Evolutionary conservation across 2,329 filamentous ascomycete species (phyloP), one percentile per base, ranked within the genome.

Genomic region (Lomentospora prolificans): DNA sequence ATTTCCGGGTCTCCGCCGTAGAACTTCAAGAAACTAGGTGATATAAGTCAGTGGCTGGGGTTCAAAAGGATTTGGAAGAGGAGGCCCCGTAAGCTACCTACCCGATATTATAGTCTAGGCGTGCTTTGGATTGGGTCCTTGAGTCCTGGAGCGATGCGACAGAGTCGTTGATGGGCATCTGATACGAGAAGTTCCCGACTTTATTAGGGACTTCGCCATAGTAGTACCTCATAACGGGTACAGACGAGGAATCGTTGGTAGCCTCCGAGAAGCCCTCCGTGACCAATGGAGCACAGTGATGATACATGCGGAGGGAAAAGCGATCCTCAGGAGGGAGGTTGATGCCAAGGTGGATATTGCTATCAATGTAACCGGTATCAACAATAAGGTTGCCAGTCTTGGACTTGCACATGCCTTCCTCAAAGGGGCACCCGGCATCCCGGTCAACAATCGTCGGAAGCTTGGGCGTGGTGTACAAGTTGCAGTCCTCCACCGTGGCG

Each of bases 361-460:
- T 62, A 22, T 63, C 52, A 3, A 65, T 31, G 50, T 56, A 55
- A 1, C 59, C 61, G 1, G 61, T 58, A 14, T 54, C 24, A 56
- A 51, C 25, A 10, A 59, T 57, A 6, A 6, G 33, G 6, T 57
- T 24, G 6, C 61, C 24, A 2, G 53, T 63, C 1, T 17, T 6
- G 3, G 53, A 33, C 1, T 36, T 14, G 48, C 63, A 64, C 0
- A 64, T 51, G 1, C 28, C 31, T 2, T 46, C 33, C 0, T 51
- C 51, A 27, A 64, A 65, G 1, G 63, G 63, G 25, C 63, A 65
- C 12, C n/a, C 48, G 2, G 48, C 19, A 1, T 39, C 14, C 4
- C 55, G 41, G 2, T 58, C 57, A 19, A 58, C 57, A 2, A 28
- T 55, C 28, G 39, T 56, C 3, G 17, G 36, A 4, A 59, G 53